Base-by-base conservation (phyloP, 108 stramenopile species). In the Cyclostephanos tholiformis region DNA sequence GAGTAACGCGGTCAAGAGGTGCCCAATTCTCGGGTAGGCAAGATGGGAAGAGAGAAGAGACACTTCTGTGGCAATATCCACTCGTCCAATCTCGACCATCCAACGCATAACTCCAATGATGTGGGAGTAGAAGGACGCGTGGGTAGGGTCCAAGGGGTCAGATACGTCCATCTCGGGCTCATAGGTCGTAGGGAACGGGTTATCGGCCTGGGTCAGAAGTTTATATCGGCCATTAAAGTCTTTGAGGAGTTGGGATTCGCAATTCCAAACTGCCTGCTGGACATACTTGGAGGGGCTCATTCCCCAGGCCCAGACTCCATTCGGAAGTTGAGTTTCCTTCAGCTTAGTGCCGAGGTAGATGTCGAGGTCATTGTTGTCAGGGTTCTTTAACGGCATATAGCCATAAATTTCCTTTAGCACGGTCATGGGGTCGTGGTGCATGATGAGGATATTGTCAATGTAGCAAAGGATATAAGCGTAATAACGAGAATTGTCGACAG, bases 31-130 rank as follows among this genome's bases (percentile, higher is more conserved):
- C 17, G 85, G 81, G 25, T 59, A 27, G 1, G 81, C 83, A 0
- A 66, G 39, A 63, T 67, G 68, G n/a, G 75, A 70, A 8, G 85
- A 69, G 22, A 88, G 16, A 53, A 85, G 69, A 39, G 84, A 83
- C 0, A 83, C 79, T 67, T 83, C 82, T 7, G 52, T 61, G 30
- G 19, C 17, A 20, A 88, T 82, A 51, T 88, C 83, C 13, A 84
- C 38, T 36, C 85, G 43, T 19, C 85, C 80, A 39, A 86, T 57
- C 49, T 89, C 84, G 13, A 84, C 81, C 38, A 76, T 73, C 85
- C 85, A 89, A 30, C 84, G 66, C 11, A 86, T 62, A 4, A 83
- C 25, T 4, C 82, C 76, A 29, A 83, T 69, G 38, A 68, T 43
- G 29, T 36, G 32, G 43, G 38, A 38, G 49, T 38, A 83, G 25